Percentiles rank a stretch among this genome's conserved stretches.
Conservation (phyloP, 176 grass and related monocot genomes). For the Thinopyrum elongatum region DNA sequence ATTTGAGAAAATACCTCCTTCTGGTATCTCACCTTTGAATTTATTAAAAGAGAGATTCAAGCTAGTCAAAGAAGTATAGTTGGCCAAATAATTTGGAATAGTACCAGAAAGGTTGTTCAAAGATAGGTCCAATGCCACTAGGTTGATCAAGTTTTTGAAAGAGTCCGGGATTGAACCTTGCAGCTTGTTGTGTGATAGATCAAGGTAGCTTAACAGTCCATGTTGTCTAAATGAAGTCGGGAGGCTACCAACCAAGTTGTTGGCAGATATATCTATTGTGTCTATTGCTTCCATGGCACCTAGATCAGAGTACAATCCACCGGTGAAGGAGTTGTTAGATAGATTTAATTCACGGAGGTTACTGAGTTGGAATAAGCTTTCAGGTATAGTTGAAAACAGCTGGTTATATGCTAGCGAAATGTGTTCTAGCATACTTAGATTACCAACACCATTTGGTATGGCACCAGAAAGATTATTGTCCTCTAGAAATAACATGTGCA, state of each 20-base stretch:
- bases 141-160: neutral
- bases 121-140: neutral
- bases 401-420: neutral
- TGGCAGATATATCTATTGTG: neutral
- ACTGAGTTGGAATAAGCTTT: neutral
- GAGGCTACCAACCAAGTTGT: neutral
- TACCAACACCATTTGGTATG: neutral
- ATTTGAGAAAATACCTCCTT: no score
- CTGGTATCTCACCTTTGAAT: no score
- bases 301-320: neutral
- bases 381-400: neutral
- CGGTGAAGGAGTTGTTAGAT: neutral
- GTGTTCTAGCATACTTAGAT: neutral
- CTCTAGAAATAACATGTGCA: accelerated
- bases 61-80: no score
- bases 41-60: neutral
- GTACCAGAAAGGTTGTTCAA: no score
- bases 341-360: neutral
- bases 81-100: no score
- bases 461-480: neutral
- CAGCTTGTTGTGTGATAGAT: neutral
- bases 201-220: neutral
- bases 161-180: neutral
- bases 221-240: neutral
- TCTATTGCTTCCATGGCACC: neutral